A percentile compares a stretch with the other conserved stretches of the same genome.
Conservation (phyloP, 495 filamentous ascomycete species). For the Tuber umbilicatum region DNA sequence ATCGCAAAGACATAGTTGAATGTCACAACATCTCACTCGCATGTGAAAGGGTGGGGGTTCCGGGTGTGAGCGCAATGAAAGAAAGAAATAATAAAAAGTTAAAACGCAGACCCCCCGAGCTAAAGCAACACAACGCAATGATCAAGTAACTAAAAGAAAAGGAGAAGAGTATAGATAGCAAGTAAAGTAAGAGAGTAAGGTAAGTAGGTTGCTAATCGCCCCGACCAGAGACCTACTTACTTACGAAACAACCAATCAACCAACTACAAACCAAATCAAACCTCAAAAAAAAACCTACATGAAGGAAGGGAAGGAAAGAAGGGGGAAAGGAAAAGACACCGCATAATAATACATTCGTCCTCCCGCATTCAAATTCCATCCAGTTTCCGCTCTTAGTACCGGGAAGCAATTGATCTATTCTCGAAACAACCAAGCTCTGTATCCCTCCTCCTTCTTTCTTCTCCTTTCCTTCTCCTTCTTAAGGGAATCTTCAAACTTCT, state of each 20-base stretch:
- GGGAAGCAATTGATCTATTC: not conserved
- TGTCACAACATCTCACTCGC: constrained; percentile 1
- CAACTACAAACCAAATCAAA: not conserved
- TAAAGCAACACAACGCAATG: not conserved
- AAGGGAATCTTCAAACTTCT: not conserved
- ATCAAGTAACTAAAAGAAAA: not conserved
- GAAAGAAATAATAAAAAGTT: not conserved
- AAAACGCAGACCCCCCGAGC: not conserved
- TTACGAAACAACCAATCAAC: not conserved
- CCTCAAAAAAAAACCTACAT: not conserved
- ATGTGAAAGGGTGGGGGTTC: not conserved
- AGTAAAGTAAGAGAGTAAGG: not conserved
- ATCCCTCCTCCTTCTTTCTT: constrained; percentile 1
- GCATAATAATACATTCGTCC: not conserved
- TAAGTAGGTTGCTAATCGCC: not conserved
- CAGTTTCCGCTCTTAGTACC: not conserved
- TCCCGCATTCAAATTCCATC: not conserved
- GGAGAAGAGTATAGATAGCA: constrained; percentile 1
- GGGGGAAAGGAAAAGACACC: not conserved
- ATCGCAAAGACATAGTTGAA: not conserved
- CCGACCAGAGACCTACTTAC: not conserved
- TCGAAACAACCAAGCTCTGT: not conserved
- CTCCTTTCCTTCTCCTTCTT: not conserved
- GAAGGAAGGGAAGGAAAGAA: not conserved
- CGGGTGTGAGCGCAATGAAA: not conserved